A percentile compares a stretch with the other conserved stretches of the same genome.
Evolutionary conservation across 164 flowering plant species (phyloP).

Genomic region (Nymphaea colorata): DNA sequence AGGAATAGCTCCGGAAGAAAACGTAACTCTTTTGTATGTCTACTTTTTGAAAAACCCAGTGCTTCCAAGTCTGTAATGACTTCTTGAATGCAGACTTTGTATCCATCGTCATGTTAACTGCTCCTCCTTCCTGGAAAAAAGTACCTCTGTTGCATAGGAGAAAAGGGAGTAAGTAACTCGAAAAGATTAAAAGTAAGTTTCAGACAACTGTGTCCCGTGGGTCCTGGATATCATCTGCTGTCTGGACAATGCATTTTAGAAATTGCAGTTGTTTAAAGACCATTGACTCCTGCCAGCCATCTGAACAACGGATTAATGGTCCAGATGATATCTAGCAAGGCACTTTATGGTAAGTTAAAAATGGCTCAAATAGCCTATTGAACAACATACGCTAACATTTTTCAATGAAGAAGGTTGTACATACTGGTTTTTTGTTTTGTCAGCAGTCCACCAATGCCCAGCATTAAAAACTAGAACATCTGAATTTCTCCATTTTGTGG

Average conservation of each 20-base stretch:
- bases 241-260: too few species aligned
- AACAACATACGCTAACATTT: background rate
- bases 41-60: conserved; percentile 32
- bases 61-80: conserved; percentile 46
- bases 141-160: conserved; percentile 32
- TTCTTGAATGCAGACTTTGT: conserved; percentile 13
- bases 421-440: conserved; percentile 50
- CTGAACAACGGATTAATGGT: too few species aligned
- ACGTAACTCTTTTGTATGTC: conserved; percentile 23
- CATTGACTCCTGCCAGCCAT: too few species aligned
- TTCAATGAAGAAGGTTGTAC: background rate
- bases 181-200: background rate
- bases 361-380: too few species aligned
- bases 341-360: too few species aligned
- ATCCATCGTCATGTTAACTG: conserved; percentile 16
- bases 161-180: background rate
- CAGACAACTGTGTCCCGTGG: too few species aligned
- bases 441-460: conserved; percentile 86
- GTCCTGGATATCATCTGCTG: too few species aligned
- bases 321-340: too few species aligned
- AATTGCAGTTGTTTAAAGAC: too few species aligned
- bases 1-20: conserved; percentile 63
- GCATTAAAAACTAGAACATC: conserved; percentile 65
- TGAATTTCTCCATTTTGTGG: conserved; percentile 54
- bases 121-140: conserved; percentile 22